Percentiles rank a stretch among this genome's conserved stretches.
phyloP scores from a whole-genome alignment of 108 stramenopile species.

The Conticribra guillardii region DNA sequence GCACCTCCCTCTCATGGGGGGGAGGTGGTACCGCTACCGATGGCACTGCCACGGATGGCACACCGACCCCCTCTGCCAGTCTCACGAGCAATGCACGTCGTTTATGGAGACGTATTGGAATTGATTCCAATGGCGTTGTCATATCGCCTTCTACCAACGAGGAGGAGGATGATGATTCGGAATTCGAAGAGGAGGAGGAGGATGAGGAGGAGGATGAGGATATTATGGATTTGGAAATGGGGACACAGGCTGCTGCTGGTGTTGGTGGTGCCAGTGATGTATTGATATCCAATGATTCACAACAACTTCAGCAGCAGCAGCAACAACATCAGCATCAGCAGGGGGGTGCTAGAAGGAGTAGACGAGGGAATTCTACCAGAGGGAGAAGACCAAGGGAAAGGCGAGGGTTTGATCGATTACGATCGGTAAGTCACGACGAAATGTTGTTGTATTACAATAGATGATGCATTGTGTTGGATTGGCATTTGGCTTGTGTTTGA shows the following conservation, averaged over 20 bases:
- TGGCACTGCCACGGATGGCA: too few relatives aligned
- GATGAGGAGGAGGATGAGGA: constrained; percentile 24
- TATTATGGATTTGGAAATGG: background rate
- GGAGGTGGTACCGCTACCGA: background rate
- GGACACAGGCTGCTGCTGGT: too few relatives aligned
- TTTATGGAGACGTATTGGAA: constrained; percentile 53
- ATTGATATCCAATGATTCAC: too few relatives aligned
- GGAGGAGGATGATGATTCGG: constrained; percentile 38
- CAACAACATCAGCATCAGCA: background rate
- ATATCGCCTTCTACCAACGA: constrained; percentile 9
- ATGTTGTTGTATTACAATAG: background rate
- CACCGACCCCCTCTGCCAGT: too few relatives aligned
- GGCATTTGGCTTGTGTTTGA: too few relatives aligned
- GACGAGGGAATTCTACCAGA: constrained; percentile 33
- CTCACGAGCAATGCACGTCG: background rate
- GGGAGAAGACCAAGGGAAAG: constrained; percentile 34
- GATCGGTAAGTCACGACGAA: constrained; percentile 40
- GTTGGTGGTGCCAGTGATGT: too few relatives aligned
- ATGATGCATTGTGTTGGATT: background rate
- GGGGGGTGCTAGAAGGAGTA: background rate
- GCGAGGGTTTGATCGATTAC: constrained; percentile 84
- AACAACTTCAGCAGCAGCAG: too few relatives aligned
- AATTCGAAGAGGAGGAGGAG: constrained; percentile 42
- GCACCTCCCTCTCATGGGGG: background rate
- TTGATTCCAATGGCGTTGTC: constrained; percentile 58